Conservation (phyloP, 768 basidiomycete genomes). For the Phanerochaete carnosa region DNA sequence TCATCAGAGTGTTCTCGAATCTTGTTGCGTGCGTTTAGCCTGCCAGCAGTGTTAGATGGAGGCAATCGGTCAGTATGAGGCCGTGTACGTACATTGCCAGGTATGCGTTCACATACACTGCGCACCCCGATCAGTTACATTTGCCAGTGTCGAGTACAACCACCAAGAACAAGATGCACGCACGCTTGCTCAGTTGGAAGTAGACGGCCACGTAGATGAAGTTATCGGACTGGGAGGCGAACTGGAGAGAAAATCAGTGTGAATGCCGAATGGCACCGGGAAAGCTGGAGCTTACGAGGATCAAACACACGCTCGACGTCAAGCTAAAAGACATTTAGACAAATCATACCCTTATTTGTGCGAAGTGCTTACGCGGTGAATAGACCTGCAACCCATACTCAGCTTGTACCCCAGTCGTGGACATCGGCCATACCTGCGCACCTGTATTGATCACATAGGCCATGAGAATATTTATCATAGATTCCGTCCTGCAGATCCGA, state of each 20-base stretch:
- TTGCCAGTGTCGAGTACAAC: background rate
- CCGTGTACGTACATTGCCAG: constrained; percentile 11
- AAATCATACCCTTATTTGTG: background rate
- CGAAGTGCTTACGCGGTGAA: constrained; percentile 12
- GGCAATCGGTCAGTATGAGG: background rate
- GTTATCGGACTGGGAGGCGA: constrained; percentile 8
- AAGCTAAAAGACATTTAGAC: constrained; percentile 1
- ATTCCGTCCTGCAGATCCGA: constrained; percentile 7
- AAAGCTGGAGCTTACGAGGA: constrained; percentile 2
- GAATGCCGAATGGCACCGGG: background rate
- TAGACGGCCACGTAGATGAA: constrained; percentile 13
- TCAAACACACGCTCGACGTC: constrained; percentile 9
- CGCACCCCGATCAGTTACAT: background rate
- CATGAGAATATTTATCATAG: constrained; percentile 13
- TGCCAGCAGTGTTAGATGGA: background rate
- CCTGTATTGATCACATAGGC: constrained; percentile 15
- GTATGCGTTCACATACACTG: constrained; percentile 18
- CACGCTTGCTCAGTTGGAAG: constrained; percentile 16
- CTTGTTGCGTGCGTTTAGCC: constrained; percentile 13
- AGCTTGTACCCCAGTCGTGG: background rate
- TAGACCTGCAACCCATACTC: constrained; percentile 1
- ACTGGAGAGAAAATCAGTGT: background rate
- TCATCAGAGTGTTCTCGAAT: constrained; percentile 5
- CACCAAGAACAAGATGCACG: background rate
- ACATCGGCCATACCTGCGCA: background rate